Conservation (phyloP, 2,329 filamentous ascomycete genomes). For the Conoideocrella luteorostrata region DNA sequence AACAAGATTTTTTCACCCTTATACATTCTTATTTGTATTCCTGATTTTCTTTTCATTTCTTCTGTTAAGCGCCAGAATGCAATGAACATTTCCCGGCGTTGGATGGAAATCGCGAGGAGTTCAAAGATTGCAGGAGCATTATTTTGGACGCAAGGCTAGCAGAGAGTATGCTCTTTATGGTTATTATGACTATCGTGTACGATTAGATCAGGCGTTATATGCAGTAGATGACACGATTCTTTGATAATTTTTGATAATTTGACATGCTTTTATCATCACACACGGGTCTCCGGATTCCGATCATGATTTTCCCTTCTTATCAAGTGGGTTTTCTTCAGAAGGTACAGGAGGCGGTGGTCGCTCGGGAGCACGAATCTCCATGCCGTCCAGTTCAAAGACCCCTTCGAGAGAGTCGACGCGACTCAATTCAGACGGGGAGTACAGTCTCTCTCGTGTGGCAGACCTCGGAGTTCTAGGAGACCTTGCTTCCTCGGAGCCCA, state of each 20-base stretch:
- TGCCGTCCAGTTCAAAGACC: conserved; percentile 40
- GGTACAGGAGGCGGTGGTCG: neutral
- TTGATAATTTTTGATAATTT: conserved; percentile 3
- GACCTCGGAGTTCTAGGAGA: neutral
- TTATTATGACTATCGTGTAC: conserved; percentile 20
- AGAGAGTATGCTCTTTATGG: conserved; percentile 3
- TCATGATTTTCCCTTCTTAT: neutral
- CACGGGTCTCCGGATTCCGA: no score
- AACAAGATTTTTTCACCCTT: neutral
- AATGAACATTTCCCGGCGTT: conserved; percentile 2
- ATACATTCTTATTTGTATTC: neutral
- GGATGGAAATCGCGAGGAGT: conserved; percentile 15
- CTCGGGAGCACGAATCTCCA: conserved; percentile 14
- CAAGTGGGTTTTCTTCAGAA: neutral
- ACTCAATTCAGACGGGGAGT: neutral
- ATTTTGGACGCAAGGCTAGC: neutral
- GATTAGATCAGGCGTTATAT: conserved; percentile 23
- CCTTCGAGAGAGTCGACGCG: conserved; percentile 15
- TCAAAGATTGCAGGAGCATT: conserved; percentile 11
- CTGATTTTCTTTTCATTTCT: conserved; percentile 1
- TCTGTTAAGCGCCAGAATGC: neutral
- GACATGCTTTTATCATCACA: conserved; percentile 8
- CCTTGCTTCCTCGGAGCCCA: conserved; percentile 31
- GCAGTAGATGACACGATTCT: conserved; percentile 14
- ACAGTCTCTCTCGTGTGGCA: neutral